phyloP scores from a whole-genome alignment of 2,329 filamentous ascomycete species.

The Penicillium sp. region DNA sequence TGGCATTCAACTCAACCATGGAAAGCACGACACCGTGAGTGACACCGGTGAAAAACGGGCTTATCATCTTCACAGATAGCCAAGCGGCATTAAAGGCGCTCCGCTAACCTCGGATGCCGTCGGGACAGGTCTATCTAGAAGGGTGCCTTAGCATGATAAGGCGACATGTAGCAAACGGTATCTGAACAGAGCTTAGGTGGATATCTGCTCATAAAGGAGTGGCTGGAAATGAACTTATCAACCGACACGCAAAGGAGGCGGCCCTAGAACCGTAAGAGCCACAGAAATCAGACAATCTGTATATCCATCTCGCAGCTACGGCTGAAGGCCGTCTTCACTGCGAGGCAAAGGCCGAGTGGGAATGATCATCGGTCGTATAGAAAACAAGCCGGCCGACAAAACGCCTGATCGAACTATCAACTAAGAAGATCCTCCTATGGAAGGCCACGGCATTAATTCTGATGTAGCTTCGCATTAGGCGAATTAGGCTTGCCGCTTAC shows the following conservation, averaged over 20 bases:
- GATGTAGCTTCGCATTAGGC: constrained; percentile 10
- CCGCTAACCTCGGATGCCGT: background rate
- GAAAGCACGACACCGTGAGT: background rate
- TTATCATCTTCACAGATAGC: too few species aligned
- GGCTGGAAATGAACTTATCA: too few species aligned
- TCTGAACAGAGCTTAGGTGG: too few species aligned
- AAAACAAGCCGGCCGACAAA: constrained; percentile 10
- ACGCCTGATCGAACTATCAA: background rate
- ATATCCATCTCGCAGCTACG: constrained; percentile 16
- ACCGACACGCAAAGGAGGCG: too few species aligned
- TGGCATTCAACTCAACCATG: constrained; percentile 7
- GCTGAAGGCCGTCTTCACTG: constrained; percentile 10
- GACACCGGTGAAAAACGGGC: background rate
- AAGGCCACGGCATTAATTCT: constrained; percentile 13
- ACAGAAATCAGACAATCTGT: too few species aligned
- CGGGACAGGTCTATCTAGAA: too few species aligned
- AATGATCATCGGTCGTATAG: constrained; percentile 4
- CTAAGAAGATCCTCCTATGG: constrained; percentile 10
- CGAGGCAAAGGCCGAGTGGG: constrained; percentile 16
- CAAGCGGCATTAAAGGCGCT: background rate
- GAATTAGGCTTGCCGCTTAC: constrained; percentile 3
- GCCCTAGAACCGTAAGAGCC: too few species aligned
- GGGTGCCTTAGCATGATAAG: too few species aligned
- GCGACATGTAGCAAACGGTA: too few species aligned
- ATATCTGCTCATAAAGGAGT: too few species aligned